Percentiles rank a stretch among this genome's conserved stretches.
Evolutionary conservation across 2,329 filamentous ascomycete genomes (phyloP).

Genomic region (Tolypocladium guangdongense): DNA sequence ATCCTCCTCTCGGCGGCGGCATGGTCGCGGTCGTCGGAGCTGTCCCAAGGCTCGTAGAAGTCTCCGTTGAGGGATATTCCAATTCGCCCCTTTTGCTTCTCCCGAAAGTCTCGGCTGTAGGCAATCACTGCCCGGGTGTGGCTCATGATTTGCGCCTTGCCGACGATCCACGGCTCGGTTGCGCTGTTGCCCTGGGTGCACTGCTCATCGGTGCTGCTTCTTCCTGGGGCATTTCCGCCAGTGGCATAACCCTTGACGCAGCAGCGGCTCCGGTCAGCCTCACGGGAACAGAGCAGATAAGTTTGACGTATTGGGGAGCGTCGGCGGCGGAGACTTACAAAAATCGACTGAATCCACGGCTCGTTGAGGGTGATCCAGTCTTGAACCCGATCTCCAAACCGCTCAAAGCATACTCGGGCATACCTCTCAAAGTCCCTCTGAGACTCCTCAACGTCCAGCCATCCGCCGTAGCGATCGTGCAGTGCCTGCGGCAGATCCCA

Average conservation of each 20-base stretch:
- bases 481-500: constrained; percentile 40
- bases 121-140: constrained; percentile 20
- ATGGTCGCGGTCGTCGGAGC: constrained; percentile 10
- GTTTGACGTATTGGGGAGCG: not conserved
- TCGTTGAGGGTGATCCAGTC: constrained; percentile 30
- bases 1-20: constrained; percentile 23
- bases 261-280: not conserved
- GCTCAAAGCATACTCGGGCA: constrained; percentile 22
- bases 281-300: not conserved
- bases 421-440: constrained; percentile 24
- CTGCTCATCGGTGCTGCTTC: constrained; percentile 10
- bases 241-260: constrained; percentile 18
- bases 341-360: constrained; percentile 25
- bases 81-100: constrained; percentile 18
- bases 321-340: constrained; percentile 9
- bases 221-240: constrained; percentile 22
- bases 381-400: constrained; percentile 29
- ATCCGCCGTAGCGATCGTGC: constrained; percentile 24
- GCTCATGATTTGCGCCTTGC: constrained; percentile 23
- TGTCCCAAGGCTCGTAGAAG: constrained; percentile 25
- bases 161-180: constrained; percentile 24
- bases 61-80: constrained; percentile 26
- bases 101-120: constrained; percentile 21
- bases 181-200: constrained; percentile 17
- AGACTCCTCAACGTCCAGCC: constrained; percentile 19